A percentile compares a stretch with the other conserved stretches of the same genome.
phyloP scores from a whole-genome alignment of 2,329 filamentous ascomycete species.

The Biscogniauxia marginata region DNA sequence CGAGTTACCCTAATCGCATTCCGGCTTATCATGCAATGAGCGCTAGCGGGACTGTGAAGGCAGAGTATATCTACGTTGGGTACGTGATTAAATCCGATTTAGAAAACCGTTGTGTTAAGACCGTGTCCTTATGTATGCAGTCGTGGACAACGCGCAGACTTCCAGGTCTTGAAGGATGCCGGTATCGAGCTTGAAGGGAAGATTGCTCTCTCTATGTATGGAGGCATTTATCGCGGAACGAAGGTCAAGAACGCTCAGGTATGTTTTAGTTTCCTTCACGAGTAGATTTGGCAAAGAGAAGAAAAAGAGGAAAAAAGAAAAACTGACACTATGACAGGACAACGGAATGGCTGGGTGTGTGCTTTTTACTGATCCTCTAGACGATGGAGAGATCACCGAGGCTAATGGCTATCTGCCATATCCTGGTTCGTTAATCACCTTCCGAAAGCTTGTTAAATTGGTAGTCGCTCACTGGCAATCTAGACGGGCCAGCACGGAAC shows the following conservation, averaged over 20 bases:
- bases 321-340: background rate
- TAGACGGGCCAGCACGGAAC: slow-evolving; percentile 7
- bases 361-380: slow-evolving; percentile 6
- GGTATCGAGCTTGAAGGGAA: slow-evolving; percentile 8
- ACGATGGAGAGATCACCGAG: slow-evolving; percentile 8
- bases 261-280: background rate
- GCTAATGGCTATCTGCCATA: slow-evolving; percentile 6
- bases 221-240: slow-evolving; percentile 4
- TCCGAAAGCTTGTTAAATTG: background rate
- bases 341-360: slow-evolving; percentile 9
- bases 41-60: slow-evolving; percentile 2
- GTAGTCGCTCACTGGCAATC: background rate
- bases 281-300: no score
- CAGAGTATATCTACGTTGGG: slow-evolving; percentile 9
- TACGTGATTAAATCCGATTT: background rate
- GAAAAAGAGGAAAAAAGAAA: background rate
- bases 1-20: slow-evolving; percentile 8
- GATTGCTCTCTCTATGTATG: slow-evolving; percentile 7
- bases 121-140: background rate
- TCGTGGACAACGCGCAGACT: slow-evolving; percentile 4
- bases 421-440: slow-evolving; percentile 1
- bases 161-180: slow-evolving; percentile 6
- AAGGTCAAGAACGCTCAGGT: slow-evolving; percentile 11
- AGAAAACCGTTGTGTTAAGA: background rate
- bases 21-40: slow-evolving; percentile 10